Evolutionary conservation across 2,329 filamentous ascomycete species (phyloP).

Genomic region (Lecanicillium sp.): DNA sequence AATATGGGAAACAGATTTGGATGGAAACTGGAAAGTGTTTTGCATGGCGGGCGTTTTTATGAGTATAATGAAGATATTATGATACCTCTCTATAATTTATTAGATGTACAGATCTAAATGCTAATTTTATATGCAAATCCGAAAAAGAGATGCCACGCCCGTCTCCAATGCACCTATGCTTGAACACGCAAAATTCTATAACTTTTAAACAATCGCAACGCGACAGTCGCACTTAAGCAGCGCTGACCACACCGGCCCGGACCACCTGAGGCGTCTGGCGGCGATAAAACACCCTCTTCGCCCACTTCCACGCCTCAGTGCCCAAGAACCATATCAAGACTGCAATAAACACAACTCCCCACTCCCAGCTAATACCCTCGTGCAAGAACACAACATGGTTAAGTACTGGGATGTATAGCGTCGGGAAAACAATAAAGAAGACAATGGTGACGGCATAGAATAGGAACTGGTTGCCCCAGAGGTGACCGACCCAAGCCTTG

Average conservation of each 20-base stretch:
- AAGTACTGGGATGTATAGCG: conserved; percentile 60
- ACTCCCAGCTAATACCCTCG: conserved; percentile 58
- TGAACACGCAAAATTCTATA: no score
- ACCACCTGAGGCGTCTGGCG: conserved; percentile 13
- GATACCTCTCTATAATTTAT: no score
- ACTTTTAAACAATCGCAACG: background rate
- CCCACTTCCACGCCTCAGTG: conserved; percentile 59
- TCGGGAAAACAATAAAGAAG: conserved; percentile 48
- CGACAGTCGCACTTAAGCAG: conserved; percentile 2
- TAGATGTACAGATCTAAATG: background rate
- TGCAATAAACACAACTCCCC: conserved; percentile 57
- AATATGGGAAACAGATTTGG: no score
- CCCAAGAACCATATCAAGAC: conserved; percentile 54
- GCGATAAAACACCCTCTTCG: conserved; percentile 49
- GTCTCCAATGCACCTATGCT: no score
- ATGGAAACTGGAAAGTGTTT: no score
- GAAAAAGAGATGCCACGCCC: background rate
- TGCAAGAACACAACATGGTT: conserved; percentile 60
- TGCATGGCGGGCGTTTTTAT: no score
- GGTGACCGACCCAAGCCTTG: conserved; percentile 46
- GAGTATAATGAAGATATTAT: no score
- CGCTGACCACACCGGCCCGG: conserved; percentile 15
- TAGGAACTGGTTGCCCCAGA: conserved; percentile 47
- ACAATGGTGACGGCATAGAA: conserved; percentile 42
- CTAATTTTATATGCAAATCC: background rate